Evolutionary conservation across 2,329 filamentous ascomycete species (phyloP).

Genomic region (Fusarium nodosum): DNA sequence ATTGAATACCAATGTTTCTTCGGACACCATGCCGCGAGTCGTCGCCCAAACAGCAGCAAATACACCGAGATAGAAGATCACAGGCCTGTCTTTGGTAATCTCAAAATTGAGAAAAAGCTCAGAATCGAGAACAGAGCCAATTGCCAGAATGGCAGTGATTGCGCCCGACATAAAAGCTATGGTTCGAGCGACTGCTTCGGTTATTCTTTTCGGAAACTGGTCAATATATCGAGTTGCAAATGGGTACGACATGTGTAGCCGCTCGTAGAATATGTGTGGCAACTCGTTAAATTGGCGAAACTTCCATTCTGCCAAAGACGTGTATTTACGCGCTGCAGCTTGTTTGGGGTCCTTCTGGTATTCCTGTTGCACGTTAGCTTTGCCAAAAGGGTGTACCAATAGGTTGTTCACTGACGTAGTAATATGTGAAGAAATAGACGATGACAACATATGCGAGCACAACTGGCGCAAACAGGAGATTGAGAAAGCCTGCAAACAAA

Average conservation of each 20-base stretch:
- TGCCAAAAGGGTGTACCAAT: no score
- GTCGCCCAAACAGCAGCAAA: constrained; percentile 87
- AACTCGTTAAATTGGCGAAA: constrained; percentile 99
- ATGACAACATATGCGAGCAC: constrained; percentile 88
- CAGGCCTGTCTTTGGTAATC: constrained; percentile 87
- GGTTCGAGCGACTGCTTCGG: constrained; percentile 85
- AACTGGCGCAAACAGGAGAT: constrained; percentile 87
- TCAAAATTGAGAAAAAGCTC: constrained; percentile 94
- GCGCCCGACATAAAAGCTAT: constrained; percentile 90
- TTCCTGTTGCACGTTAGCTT: constrained; percentile 68
- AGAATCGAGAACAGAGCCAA: constrained; percentile 88
- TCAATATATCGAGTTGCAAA: constrained; percentile 93
- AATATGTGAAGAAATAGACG: constrained; percentile 94
- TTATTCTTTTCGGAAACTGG: constrained; percentile 96
- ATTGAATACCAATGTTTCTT: constrained; percentile 90
- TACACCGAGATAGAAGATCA: constrained; percentile 89
- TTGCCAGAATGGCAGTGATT: constrained; percentile 84
- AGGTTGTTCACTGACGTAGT: constrained; percentile 73
- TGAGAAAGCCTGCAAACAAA: constrained; percentile 85
- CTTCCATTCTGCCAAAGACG: constrained; percentile 95
- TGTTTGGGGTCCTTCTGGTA: constrained; percentile 95
- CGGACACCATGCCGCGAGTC: constrained; percentile 85
- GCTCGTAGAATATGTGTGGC: constrained; percentile 89
- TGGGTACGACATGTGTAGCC: constrained; percentile 93
- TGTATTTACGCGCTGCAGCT: constrained; percentile 86